phyloP scores from a whole-genome alignment of 2,329 filamentous ascomycete species.

The Sporothrix protearum region DNA sequence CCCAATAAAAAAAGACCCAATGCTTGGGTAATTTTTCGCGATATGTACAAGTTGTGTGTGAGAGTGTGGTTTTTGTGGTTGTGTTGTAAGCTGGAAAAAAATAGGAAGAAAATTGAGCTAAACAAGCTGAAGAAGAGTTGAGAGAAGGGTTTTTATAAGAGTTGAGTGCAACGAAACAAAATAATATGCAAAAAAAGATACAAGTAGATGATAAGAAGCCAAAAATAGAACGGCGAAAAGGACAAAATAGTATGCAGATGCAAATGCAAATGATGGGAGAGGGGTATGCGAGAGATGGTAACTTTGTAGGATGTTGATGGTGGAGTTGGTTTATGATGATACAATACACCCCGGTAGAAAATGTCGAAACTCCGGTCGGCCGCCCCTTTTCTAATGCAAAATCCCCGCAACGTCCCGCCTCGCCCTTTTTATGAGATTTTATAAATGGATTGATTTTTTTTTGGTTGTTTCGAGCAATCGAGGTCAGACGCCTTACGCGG shows the following conservation, averaged over 20 bases:
- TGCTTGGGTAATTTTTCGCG: not conserved
- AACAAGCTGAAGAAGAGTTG: slow-evolving; percentile 4
- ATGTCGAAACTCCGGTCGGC: not conserved
- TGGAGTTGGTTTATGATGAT: slow-evolving; percentile 15
- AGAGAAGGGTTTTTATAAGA: not conserved
- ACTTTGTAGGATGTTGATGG: not conserved
- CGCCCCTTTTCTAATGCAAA: slow-evolving; percentile 5
- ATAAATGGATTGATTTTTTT: not conserved
- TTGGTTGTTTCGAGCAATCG: not conserved
- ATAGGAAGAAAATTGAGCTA: not conserved
- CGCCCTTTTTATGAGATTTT: slow-evolving; percentile 1
- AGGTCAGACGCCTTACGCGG: not conserved
- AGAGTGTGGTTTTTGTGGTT: not conserved
- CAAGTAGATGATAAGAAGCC: no score
- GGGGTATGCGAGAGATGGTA: not conserved
- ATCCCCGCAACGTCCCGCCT: not conserved
- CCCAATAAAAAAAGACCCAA: not conserved
- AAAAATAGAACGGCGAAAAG: not conserved
- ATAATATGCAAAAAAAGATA: not conserved
- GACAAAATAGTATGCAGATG: not conserved
- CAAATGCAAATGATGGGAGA: not conserved
- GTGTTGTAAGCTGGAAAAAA: not conserved
- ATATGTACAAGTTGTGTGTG: slow-evolving; percentile 1
- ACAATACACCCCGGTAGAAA: slow-evolving; percentile 12
- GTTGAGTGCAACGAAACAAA: not conserved